Evolutionary conservation across 352 stramenopile species (phyloP), one percentile per base, ranked within the genome.

Genomic region (Plasmopara halstedii): DNA sequence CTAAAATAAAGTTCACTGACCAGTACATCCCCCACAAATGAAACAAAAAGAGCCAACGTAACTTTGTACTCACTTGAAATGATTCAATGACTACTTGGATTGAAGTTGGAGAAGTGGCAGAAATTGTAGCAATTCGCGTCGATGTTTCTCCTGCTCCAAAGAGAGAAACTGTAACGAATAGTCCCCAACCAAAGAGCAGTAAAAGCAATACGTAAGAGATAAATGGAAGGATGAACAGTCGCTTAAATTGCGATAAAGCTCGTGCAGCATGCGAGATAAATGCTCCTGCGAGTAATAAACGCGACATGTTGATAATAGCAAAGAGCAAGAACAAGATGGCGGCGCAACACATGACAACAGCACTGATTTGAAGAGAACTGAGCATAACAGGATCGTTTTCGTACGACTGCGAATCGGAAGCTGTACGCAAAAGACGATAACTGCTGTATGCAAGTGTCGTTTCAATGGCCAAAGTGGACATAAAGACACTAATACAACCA

Each of bases 21-120:
- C 80, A 91, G 64, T 91, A 91, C 47, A 88, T 83, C 9, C 80
- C 80, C 72, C 73, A 88, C 0, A 67, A 48, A 35, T 88, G 80
- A 37, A 71, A 88, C 22, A 91, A 34, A 49, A 91, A 86, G 13
- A 88, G 60, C 77, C 76, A 91, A 0, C 80, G 73, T 18, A 91
- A 56, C 42, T 70, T 69, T 7, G 58, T 67, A 36, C 77, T 76
- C 38, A 80, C 66, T 52, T 73, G 36, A 43, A 91, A 91, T 10
- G 76, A 76, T 50, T 88, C 65, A 4, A 73, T 86, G 22, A 70
- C 59, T 3, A 91, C 59, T n/a, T 70, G 55, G 35, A 91, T 70
- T 2, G 55, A 63, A 1, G 67, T 48, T 13, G 68, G 73, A 0
- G 62, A 70, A 5, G 43, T 52, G 7, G 77, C 77, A 0, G 64